phyloP scores from a whole-genome alignment of 768 basidiomycete species.

The Boletus edulis region DNA sequence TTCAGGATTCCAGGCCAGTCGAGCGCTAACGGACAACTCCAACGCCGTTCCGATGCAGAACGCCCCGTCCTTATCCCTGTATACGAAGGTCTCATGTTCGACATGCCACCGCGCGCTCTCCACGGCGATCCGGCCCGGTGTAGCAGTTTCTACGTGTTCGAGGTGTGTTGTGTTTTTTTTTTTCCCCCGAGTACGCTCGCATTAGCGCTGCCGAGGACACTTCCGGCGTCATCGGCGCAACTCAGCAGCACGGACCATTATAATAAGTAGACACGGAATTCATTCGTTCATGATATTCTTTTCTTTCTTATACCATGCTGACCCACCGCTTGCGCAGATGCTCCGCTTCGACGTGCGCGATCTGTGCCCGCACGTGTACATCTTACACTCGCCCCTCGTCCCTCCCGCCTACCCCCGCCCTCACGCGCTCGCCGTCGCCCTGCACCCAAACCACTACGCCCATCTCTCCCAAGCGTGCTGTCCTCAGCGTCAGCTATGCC shows the following conservation, averaged over 20 bases:
- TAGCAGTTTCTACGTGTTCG: conserved; percentile 16
- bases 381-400: conserved; percentile 31
- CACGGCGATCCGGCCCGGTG: conserved; percentile 14
- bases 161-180: conserved; percentile 12
- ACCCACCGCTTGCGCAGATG: conserved; percentile 25
- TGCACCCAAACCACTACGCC: conserved; percentile 13
- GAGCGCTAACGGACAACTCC: conserved; percentile 19
- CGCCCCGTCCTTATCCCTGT: not conserved
- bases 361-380: conserved; percentile 39
- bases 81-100: conserved; percentile 25
- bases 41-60: conserved; percentile 8
- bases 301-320: not conserved
- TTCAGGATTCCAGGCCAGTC: conserved; percentile 10
- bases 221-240: not conserved
- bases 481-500: conserved; percentile 22
- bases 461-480: conserved; percentile 27
- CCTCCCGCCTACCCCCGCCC: conserved; percentile 36
- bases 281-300: not conserved
- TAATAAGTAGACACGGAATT: not conserved
- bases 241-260: no score
- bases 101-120: conserved; percentile 30
- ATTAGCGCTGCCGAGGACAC: not conserved
- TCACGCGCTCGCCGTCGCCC: conserved; percentile 33
- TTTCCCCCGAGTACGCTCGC: not conserved
- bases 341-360: conserved; percentile 31